Evolutionary conservation across 148 eudicot species (phyloP), one percentile per base, ranked within the genome.

Genomic region (Rhododendron simsii): DNA sequence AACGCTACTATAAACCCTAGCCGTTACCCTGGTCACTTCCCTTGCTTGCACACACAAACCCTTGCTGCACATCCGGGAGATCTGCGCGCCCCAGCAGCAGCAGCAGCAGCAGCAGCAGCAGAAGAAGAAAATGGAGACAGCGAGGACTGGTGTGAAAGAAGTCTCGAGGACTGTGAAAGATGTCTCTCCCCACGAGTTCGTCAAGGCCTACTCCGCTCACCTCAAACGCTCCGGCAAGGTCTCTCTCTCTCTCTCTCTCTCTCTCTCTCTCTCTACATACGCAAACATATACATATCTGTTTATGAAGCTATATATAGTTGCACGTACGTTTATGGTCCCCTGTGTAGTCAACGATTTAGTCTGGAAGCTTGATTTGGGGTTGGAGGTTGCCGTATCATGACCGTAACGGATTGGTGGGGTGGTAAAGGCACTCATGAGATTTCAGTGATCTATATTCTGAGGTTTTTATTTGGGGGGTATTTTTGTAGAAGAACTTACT

Each of bases 151-250:
- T 47, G 93, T 92, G 16, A 91, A 91, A 81, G 93, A 92, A 74
- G 93, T 89, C 0, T 91, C 55, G 55, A 51, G 85, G 35, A 90
- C 88, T 4, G 94, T 92, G 18, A 92, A 92, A 81, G 93, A 92
- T 80, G 93, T 89, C 2, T 92, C 93, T 2, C 90, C 94, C 21
- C 94, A 89, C 77, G 92, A 92, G 71, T 92, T 92, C 73, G 92
- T 92, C 37, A 92, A 90, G 84, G 91, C 94, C 7, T 92, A 90
- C 71, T 90, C 94, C 55, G 91, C 92, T 78, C 94, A 92, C 67
- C 94, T 92, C 82, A 92, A 92, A 55, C 94, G 92, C 26, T 92
- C 94, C 80, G 94, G 94, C 77, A 92, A 92, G 90, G 94, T 92
- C 41, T 41, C 10, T 30, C 81, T 85, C 41, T 78, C 44, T 59